These are phyloP conservation scores for Penicillium cosmopolitanum DNA, from an alignment of 495 filamentous ascomycete species.

Conservation along the genomic window DNA sequence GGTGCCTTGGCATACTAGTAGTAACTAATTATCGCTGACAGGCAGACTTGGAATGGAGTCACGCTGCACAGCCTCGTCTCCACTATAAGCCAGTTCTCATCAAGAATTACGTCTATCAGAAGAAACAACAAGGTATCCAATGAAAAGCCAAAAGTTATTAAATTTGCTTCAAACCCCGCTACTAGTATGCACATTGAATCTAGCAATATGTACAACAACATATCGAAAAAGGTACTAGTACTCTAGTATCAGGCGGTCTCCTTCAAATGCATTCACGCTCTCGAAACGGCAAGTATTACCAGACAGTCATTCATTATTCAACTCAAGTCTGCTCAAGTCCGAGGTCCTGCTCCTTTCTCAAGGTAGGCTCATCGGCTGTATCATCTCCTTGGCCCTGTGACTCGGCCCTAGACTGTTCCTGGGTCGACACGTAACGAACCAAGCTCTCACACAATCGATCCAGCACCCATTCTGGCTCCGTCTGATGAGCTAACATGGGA, in stretches of 20 bases:
- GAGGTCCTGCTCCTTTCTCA: slow-evolving; percentile 35
- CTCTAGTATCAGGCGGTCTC: no score
- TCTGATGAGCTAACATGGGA: slow-evolving; percentile 59
- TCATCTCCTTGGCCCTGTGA: slow-evolving; percentile 7
- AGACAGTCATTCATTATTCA: no score
- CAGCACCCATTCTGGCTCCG: slow-evolving; percentile 64
- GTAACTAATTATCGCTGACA: not conserved
- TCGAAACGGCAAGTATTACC: not conserved
- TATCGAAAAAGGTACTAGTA: no score
- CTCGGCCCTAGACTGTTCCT: slow-evolving; percentile 22
- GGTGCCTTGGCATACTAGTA: not conserved
- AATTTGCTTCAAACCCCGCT: no score
- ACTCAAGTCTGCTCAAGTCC: slow-evolving; percentile 25
- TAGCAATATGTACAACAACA: no score
- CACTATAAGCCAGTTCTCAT: no score
- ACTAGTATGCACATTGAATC: no score
- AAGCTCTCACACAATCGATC: slow-evolving; percentile 63
- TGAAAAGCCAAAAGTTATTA: no score
- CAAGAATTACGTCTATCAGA: no score
- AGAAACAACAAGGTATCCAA: no score
- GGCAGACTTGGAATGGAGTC: not conserved
- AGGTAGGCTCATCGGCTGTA: slow-evolving; percentile 26
- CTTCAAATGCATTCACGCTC: not conserved
- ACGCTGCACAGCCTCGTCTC: no score
- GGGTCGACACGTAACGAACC: slow-evolving; percentile 52